Percentiles rank a stretch among this genome's conserved stretches.
Conservation (phyloP, 495 filamentous ascomycete genomes). For the Aspergillus panamensis region DNA sequence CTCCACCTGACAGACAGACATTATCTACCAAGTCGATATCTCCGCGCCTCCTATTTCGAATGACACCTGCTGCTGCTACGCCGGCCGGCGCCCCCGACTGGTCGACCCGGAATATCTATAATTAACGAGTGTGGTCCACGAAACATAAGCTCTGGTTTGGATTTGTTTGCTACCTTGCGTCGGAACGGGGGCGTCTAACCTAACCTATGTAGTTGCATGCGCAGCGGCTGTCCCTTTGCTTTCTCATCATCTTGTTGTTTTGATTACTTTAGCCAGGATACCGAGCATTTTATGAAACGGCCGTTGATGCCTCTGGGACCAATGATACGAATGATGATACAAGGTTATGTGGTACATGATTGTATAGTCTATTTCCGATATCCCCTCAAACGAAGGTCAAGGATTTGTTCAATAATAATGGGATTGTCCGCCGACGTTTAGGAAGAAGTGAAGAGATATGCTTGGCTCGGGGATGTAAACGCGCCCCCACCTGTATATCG, state of each 20-base stretch:
- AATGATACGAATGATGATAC: conserved; percentile 9
- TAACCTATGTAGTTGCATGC: not conserved
- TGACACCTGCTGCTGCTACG: conserved; percentile 27
- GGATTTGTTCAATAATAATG: not conserved
- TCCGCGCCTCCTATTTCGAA: conserved; percentile 29
- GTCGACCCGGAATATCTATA: conserved; percentile 12
- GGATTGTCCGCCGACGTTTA: no score
- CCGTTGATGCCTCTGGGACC: not conserved
- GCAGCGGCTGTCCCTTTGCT: not conserved
- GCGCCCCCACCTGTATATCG: not conserved
- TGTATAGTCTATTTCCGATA: conserved; percentile 11
- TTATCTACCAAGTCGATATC: conserved; percentile 25
- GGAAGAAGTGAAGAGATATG: no score
- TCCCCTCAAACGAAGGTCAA: not conserved
- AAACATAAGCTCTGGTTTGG: not conserved
- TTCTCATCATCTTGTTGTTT: not conserved
- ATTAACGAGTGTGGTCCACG: conserved; percentile 2
- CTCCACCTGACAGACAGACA: conserved; percentile 16
- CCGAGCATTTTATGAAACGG: not conserved
- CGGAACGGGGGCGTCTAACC: not conserved
- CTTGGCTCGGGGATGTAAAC: not conserved
- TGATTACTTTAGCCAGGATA: not conserved
- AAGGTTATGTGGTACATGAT: conserved; percentile 8
- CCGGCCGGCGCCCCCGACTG: conserved; percentile 23
- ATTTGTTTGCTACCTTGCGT: not conserved